phyloP scores from a whole-genome alignment of 2,329 filamentous ascomycete genomes.

The Chalaropsis ovoidea region DNA sequence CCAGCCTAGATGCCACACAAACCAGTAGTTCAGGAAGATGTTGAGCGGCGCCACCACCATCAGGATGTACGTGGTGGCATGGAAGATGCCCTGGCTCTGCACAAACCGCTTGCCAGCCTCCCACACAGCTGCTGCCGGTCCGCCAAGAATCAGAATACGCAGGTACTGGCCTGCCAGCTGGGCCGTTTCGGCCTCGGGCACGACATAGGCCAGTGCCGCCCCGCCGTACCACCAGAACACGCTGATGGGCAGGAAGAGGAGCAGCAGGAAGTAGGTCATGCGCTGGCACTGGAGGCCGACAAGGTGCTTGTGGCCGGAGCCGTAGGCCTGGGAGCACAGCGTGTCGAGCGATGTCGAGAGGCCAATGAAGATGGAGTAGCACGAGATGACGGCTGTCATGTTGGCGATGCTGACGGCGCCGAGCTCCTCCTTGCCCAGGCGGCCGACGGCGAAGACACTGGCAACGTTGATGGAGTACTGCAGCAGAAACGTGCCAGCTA shows the following conservation, averaged over 20 bases:
- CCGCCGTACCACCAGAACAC: constrained; percentile 61
- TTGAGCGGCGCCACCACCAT: constrained; percentile 68
- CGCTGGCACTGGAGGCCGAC: constrained; percentile 75
- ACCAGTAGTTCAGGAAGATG: constrained; percentile 64
- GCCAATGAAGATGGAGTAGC: constrained; percentile 69
- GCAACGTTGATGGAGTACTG: constrained; percentile 80
- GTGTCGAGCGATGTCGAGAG: constrained; percentile 85
- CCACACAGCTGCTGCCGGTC: constrained; percentile 66
- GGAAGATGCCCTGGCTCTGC: constrained; percentile 74
- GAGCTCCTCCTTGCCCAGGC: constrained; percentile 55
- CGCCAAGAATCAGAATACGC: constrained; percentile 59
- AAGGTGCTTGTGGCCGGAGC: constrained; percentile 77
- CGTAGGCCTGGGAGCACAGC: constrained; percentile 86
- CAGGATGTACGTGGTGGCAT: constrained; percentile 66
- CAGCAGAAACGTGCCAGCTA: constrained; percentile 64
- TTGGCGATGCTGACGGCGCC: constrained; percentile 43
- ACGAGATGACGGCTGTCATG: constrained; percentile 73
- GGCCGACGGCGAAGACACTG: constrained; percentile 68
- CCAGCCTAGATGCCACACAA: constrained; percentile 60
- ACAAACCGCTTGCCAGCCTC: constrained; percentile 72
- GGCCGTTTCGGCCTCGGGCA: constrained; percentile 49
- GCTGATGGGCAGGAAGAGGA: constrained; percentile 61
- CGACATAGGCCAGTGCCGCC: constrained; percentile 45
- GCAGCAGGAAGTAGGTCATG: constrained; percentile 68
- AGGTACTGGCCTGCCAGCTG: constrained; percentile 62